These are phyloP conservation scores for Ceratobasidium sp. DNA, from an alignment of 1,284 basidiomycete genomes.

Conservation along the genomic window DNA sequence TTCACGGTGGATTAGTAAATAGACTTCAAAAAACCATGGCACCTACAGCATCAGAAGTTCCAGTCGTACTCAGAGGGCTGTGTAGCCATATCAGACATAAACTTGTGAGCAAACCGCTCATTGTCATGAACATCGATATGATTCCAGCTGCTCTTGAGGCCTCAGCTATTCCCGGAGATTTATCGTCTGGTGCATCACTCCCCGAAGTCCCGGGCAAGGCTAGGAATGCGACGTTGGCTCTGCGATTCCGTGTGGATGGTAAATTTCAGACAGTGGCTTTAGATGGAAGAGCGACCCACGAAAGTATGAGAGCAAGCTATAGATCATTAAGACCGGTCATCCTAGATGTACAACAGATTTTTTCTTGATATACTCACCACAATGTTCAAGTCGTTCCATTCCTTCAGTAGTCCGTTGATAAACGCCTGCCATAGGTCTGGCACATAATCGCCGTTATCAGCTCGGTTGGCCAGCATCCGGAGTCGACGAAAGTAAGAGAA, in stretches of 20 bases:
- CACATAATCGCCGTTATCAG: slow-evolving; percentile 18
- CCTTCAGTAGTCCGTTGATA: slow-evolving; percentile 21
- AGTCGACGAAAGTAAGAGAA: slow-evolving; percentile 23
- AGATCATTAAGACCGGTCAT: not conserved
- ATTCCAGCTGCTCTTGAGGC: slow-evolving; percentile 27
- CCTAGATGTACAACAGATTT: not conserved
- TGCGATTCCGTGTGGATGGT: not conserved
- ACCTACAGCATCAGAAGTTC: slow-evolving; percentile 17
- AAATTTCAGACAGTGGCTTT: not conserved
- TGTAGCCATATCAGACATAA: slow-evolving; percentile 26
- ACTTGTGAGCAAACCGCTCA: slow-evolving; percentile 23
- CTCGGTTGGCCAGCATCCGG: not conserved
- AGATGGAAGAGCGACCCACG: not conserved
- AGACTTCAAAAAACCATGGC: too few species aligned
- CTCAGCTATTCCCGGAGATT: not conserved
- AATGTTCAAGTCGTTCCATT: slow-evolving; percentile 28
- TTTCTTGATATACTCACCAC: not conserved
- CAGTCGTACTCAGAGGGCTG: slow-evolving; percentile 10
- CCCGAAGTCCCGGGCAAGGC: slow-evolving; percentile 21
- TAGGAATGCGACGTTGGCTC: slow-evolving; percentile 32
- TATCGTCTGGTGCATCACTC: not conserved
- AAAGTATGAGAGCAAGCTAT: slow-evolving; percentile 23
- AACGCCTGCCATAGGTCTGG: slow-evolving; percentile 21
- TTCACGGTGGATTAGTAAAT: not conserved
- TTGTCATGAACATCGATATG: slow-evolving; percentile 27